Evolutionary conservation across 495 filamentous ascomycete species (phyloP).

Genomic region (Annulohypoxylon moriforme): DNA sequence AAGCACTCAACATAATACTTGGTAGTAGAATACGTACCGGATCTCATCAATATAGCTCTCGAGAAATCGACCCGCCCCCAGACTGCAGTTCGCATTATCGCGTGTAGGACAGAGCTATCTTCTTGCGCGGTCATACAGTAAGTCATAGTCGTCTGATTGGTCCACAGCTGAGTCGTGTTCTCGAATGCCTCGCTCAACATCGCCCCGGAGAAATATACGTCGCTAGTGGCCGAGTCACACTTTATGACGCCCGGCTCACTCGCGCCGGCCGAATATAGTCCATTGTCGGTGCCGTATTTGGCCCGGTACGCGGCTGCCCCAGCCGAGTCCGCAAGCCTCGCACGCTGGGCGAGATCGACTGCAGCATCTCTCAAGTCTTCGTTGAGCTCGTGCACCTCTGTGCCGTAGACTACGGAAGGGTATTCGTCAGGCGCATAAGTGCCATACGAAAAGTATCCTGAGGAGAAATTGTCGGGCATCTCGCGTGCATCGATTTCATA

Average conservation of each 20-base stretch:
- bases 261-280: slow-evolving; percentile 63
- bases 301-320: slow-evolving; percentile 68
- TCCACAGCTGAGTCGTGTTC: slow-evolving; percentile 71
- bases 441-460: slow-evolving; percentile 75
- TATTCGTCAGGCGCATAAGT: slow-evolving; percentile 65
- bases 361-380: slow-evolving; percentile 67
- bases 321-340: slow-evolving; percentile 65
- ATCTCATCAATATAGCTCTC: slow-evolving; percentile 78
- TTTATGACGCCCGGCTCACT: slow-evolving; percentile 67
- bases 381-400: slow-evolving; percentile 82
- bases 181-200: slow-evolving; percentile 71
- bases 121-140: slow-evolving; percentile 82
- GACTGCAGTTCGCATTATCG: slow-evolving; percentile 68
- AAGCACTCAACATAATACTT: background rate
- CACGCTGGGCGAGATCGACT: slow-evolving; percentile 65
- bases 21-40: slow-evolving; percentile 46
- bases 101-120: slow-evolving; percentile 78
- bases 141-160: slow-evolving; percentile 69
- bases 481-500: slow-evolving; percentile 80
- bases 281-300: slow-evolving; percentile 59
- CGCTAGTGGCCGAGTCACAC: slow-evolving; percentile 76
- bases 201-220: slow-evolving; percentile 77
- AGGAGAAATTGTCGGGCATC: slow-evolving; percentile 71
- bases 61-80: slow-evolving; percentile 70
- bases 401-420: slow-evolving; percentile 74